Evolutionary conservation across 257 asterid genomes (phyloP).

Genomic region (Nicotiana attenuata): DNA sequence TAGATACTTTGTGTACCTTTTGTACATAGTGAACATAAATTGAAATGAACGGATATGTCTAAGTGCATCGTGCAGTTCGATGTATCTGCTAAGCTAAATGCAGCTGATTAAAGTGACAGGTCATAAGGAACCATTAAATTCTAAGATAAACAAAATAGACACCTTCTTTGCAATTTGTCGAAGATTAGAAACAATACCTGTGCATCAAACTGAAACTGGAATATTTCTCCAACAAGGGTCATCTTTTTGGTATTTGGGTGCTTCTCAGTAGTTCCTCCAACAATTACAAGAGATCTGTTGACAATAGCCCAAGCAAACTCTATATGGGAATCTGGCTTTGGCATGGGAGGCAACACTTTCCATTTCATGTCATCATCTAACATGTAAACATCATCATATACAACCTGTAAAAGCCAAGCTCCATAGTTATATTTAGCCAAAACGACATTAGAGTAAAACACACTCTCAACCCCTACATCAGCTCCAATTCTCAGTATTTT

Average conservation of each 20-base stretch:
- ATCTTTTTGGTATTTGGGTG: slow-evolving; percentile 84
- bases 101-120: not conserved
- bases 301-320: slow-evolving; percentile 91
- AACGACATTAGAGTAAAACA: not conserved
- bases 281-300: slow-evolving; percentile 60
- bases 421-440: slow-evolving; percentile 16
- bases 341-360: slow-evolving; percentile 86
- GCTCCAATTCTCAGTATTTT: not conserved
- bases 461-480: not conserved
- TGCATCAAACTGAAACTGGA: slow-evolving; percentile 61
- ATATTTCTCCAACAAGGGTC: slow-evolving; percentile 80
- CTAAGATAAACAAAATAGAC: not conserved
- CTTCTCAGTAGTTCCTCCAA: slow-evolving; percentile 94
- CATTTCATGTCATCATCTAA: slow-evolving; percentile 79
- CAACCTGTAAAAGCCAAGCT: slow-evolving; percentile 49
- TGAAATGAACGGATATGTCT: not conserved
- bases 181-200: slow-evolving; percentile 36
- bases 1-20: not conserved
- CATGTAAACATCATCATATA: slow-evolving; percentile 83
- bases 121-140: not conserved
- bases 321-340: slow-evolving; percentile 91
- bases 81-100: not conserved
- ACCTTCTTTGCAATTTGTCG: not conserved
- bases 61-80: not conserved
- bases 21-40: not conserved